Evolutionary conservation across 345 rosid genomes (phyloP), one percentile per base, ranked within the genome.

Genomic region (Cochlearia excelsa): DNA sequence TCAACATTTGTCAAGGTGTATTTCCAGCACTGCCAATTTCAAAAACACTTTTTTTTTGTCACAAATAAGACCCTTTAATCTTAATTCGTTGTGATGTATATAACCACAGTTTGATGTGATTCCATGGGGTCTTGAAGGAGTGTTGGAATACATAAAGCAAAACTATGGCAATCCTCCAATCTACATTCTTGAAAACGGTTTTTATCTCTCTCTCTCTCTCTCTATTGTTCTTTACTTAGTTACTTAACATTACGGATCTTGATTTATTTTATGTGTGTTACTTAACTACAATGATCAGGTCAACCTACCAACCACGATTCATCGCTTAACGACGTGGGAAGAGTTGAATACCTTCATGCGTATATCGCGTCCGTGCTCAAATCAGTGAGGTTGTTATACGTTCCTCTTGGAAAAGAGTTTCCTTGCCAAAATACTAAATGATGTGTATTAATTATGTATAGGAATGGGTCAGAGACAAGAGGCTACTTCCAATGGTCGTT

Each of bases 401-500:
- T 16, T 16, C 23, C 23, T 16, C 23, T 16, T 16, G 23, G 0
- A 16, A 16, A 16, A 16, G 0, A 16, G 23, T 16, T 16, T 16
- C 23, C 23, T 16, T 16, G 23, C 23, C 23, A 16, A 16, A 16
- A 16, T 16, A 16, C 23, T 16, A 16, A 16, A 16, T 16, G 23
- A 16, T 16, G 23, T 16, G 0, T 16, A 16, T 16, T 16, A 16
- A 16, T 16, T 16, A 16, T 16, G 23, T 16, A 16, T 16, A 16
- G 83, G 69, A 72, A 72, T 55, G 84, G 84, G 34, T 77, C 81
- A 26, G 49, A 75, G 9, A 68, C 50, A 28, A 76, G 72, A 67
- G 86, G 79, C 4, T 81, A 81, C 46, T 74, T 81, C 42, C n/a
- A 61, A 50, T 74, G 83, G 86, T 72, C 83, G 3, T 73, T 78